Evolutionary conservation across 495 filamentous ascomycete species (phyloP).

Genomic region (Sabuloglossum arenarium): DNA sequence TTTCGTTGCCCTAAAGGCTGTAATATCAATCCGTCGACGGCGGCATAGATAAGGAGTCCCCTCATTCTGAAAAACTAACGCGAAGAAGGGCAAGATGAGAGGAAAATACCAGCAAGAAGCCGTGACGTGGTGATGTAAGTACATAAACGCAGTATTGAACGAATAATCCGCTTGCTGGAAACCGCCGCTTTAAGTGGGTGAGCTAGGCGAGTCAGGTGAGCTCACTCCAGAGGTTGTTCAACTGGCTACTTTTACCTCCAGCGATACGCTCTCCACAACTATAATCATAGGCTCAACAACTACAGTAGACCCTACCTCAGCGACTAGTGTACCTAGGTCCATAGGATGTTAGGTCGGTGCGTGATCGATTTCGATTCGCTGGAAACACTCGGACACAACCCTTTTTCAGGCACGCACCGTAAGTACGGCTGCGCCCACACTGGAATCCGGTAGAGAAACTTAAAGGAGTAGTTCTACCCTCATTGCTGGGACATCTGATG

Average conservation of each 20-base stretch:
- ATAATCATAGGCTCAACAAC: neutral
- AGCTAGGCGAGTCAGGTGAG: too few species aligned
- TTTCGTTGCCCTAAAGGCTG: conserved; percentile 37
- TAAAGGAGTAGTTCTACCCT: too few species aligned
- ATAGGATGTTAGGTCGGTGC: neutral
- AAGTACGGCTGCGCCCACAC: too few species aligned
- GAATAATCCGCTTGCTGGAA: too few species aligned
- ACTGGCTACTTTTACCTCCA: neutral
- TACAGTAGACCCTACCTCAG: neutral
- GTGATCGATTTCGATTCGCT: neutral
- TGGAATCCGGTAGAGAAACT: too few species aligned
- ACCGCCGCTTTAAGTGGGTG: too few species aligned
- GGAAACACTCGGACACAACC: neutral
- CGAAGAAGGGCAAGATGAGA: neutral
- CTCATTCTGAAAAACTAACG: neutral
- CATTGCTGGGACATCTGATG: too few species aligned
- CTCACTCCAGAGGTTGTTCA: neutral
- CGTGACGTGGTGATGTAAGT: neutral
- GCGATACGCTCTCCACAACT: neutral
- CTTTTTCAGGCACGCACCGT: neutral
- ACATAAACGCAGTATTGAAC: too few species aligned
- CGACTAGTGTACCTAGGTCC: neutral
- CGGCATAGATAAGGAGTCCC: conserved; percentile 50
- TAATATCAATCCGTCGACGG: conserved; percentile 69
- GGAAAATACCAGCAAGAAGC: neutral